Conservation (phyloP, 805 yeast genomes). For the Pichia paraexigua region DNA sequence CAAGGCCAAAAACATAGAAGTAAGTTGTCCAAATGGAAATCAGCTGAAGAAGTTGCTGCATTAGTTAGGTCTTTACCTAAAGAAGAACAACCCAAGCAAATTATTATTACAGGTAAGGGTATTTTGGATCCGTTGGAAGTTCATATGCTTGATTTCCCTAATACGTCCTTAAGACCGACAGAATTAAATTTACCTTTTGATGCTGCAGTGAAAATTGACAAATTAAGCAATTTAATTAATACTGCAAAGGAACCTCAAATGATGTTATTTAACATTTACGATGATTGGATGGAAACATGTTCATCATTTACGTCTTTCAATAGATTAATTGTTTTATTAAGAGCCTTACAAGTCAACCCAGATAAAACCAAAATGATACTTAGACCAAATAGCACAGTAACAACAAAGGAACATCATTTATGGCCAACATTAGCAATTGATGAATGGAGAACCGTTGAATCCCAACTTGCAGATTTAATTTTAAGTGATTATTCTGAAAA, state of each 20-base stretch:
- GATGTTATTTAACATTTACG: conserved; percentile 85
- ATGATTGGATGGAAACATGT: conserved; percentile 81
- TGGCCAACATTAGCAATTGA: conserved; percentile 91
- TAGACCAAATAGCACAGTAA: conserved; percentile 63
- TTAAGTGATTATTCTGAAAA: conserved; percentile 77
- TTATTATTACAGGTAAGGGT: conserved; percentile 84
- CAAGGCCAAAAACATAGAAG: conserved; percentile 92
- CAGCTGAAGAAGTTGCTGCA: conserved; percentile 96
- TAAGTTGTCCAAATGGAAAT: conserved; percentile 94
- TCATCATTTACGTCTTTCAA: conserved; percentile 94
- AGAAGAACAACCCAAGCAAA: conserved; percentile 91
- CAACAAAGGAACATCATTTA: conserved; percentile 69
- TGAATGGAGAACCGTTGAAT: conserved; percentile 88
- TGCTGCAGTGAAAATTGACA: conserved; percentile 74
- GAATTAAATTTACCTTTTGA: conserved; percentile 87
- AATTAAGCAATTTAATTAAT: conserved; percentile 67
- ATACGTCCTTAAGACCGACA: conserved; percentile 79
- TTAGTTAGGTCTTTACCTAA: conserved; percentile 78
- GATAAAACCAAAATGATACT: conserved; percentile 71
- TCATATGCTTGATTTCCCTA: conserved; percentile 95
- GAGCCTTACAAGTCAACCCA: conserved; percentile 72
- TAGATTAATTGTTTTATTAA: conserved; percentile 68
- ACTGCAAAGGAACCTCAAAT: conserved; percentile 89
- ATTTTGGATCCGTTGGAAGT: conserved; percentile 93
- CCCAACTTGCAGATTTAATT: conserved; percentile 80